These are phyloP conservation scores for Prillingera fragicola DNA, from an alignment of 1,284 basidiomycete genomes.

Conservation along the genomic window DNA sequence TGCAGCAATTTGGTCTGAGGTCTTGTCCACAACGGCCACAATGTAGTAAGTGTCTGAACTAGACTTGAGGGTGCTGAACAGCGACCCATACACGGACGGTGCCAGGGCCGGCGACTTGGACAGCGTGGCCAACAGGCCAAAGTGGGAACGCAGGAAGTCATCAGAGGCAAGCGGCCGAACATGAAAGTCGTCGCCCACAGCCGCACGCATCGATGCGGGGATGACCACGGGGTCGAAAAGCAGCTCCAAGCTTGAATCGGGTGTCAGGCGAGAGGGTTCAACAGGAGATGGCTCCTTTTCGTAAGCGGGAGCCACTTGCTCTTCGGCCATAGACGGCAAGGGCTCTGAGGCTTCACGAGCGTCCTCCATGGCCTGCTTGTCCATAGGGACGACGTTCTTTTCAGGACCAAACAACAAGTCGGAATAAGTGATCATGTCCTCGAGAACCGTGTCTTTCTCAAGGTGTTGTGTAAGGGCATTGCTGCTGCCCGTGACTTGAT, in stretches of 20 bases:
- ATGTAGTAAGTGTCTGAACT: conserved; percentile 69
- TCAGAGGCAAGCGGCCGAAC: conserved; percentile 79
- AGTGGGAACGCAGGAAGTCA: conserved; percentile 79
- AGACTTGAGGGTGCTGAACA: conserved; percentile 54
- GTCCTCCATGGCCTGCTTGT: no score
- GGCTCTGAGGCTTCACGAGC: no score
- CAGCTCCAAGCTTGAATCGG: conserved; percentile 65
- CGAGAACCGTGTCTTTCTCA: conserved; percentile 78
- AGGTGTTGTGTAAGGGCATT: conserved; percentile 63
- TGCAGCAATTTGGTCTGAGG: conserved; percentile 72
- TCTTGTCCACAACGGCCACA: conserved; percentile 72
- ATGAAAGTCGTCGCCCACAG: conserved; percentile 26
- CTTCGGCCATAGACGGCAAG: no score
- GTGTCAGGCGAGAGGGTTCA: no score
- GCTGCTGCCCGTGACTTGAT: conserved; percentile 68
- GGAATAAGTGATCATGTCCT: conserved; percentile 72
- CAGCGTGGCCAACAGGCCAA: conserved; percentile 73
- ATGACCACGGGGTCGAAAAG: conserved; percentile 62
- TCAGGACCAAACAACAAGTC: conserved; percentile 36
- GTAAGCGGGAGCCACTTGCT: no score
- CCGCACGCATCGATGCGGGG: conserved; percentile 45
- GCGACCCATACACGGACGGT: conserved; percentile 60
- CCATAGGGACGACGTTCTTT: no score
- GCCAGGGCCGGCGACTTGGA: conserved; percentile 73
- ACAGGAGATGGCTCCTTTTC: no score